Base-by-base conservation (phyloP, 2,329 filamentous ascomycete species). In the Aspergillus sp. region DNA sequence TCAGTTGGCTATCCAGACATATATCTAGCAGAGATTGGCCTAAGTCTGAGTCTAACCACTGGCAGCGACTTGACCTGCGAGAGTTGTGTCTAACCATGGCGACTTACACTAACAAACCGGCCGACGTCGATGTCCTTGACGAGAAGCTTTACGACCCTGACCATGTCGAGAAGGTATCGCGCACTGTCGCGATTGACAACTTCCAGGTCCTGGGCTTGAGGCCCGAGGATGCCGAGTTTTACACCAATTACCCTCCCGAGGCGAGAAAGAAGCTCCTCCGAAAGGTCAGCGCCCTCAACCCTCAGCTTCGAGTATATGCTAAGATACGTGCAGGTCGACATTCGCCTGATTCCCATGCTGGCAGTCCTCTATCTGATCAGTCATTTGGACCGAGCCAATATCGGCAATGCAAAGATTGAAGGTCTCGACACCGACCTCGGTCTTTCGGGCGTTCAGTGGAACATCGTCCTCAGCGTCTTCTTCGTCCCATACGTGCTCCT, bases 371-470 rank as follows among this genome's bases (percentile, higher is more conserved):
- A 74, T 58, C 59, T 73, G 2, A 62, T 73, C 1, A 68, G 64
- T 15, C 72, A 72, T 61, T 47, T 74, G 7, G 72, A 73, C 53
- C 57, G 72, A 48, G 68, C 71, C 45, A 69, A 71, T 50, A 72
- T 74, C 41, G 72, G 72, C n/a, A 74, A 74, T 60, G 72, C 72
- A 3, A 69, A 71, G 22, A 66, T 74, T n/a, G 68, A 68, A 52
- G 70, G 70, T 17, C 52, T 72, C 17, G 43, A 58, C 2, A 59
- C 61, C 1, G 62, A 69, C 25, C 53, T 72, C 19, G 52, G 65
- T 4, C 54, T 72, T 23, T 64, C 58, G 13, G 69, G 69, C 1
- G 54, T 66, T 19, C 67, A 71, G 61, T 72, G 68, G 48, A 72
- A 69, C 22, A 57, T 62, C 17, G 57, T 51, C 17, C 49, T 56